Evolutionary conservation across 129 eudicot species (phyloP).

Genomic region (Artemisia annua): DNA sequence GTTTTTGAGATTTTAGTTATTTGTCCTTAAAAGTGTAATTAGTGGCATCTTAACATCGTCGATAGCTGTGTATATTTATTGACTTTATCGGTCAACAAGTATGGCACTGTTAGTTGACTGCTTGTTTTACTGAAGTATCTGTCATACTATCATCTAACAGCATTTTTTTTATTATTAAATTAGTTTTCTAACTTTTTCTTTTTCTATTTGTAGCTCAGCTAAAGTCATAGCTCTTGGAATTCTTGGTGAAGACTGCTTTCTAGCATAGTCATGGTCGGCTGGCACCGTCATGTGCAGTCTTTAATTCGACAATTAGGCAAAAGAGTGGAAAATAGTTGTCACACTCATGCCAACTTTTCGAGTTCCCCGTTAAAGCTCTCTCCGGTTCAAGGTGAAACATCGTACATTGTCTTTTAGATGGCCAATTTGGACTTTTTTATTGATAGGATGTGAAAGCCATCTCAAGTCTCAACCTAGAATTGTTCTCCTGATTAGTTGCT

Average conservation of each 20-base stretch:
- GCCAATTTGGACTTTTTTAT: not conserved
- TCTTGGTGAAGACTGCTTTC: conserved; percentile 20
- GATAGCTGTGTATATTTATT: not conserved
- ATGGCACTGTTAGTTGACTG: conserved; percentile 13
- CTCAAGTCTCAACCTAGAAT: conserved; percentile 3
- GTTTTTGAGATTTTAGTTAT: not conserved
- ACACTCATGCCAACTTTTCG: conserved; percentile 41
- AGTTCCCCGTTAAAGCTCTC: conserved; percentile 55
- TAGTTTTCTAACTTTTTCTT: not conserved
- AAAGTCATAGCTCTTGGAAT: conserved; percentile 18
- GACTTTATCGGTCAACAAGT: not conserved
- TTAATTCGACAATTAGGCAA: conserved; percentile 60
- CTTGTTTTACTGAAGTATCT: not conserved
- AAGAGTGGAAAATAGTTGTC: conserved; percentile 47
- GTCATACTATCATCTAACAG: not conserved
- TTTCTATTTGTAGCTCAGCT: conserved; percentile 15
- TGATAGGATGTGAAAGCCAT: not conserved
- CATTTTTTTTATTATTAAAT: not conserved
- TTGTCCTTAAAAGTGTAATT: not conserved
- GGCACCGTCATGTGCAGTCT: conserved; percentile 70
- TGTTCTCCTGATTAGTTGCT: conserved; percentile 3
- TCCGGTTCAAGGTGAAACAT: conserved; percentile 43
- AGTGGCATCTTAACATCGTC: not conserved
- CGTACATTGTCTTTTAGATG: conserved; percentile 15
- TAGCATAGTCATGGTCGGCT: conserved; percentile 65